Evolutionary conservation across 2,329 filamentous ascomycete species (phyloP), one percentile per base, ranked within the genome.

Genomic region (Fusarium sp.): DNA sequence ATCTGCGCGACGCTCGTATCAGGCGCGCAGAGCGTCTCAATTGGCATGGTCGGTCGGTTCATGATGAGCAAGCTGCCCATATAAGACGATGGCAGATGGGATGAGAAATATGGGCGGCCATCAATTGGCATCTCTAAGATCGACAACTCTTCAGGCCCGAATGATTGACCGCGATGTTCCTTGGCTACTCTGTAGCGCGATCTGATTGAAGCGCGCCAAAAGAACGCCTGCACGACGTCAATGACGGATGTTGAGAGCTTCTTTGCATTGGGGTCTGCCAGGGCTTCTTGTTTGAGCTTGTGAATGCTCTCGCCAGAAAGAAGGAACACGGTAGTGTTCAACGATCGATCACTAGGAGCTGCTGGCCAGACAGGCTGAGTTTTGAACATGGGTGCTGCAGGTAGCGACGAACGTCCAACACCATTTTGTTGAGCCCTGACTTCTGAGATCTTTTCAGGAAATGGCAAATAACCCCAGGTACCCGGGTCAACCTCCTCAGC

Each of bases 81-180:
- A 24, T 62, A 61, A 6, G 59, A 52, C 1, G 59, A 62, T 3
- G 59, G 59, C 2, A 62, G 24, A 9, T 44, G 38, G 9, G 59
- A 62, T 1, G 56, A 61, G 24, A 62, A 62, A 27, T 53, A 62
- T 15, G 56, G 56, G 9, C 59, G 38, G 12, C 59, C 45, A 3
- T 62, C 59, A 20, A 62, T 53, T 22, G 59, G 59, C 59, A 62
- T 62, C 18, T 62, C 59, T 20, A 62, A 50, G 18, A 62, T 61
- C 6, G 59, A 62, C 16, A 62, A 4, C 1, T 62, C 59, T 4
- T 53, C 24, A 5, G 16, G 22, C 38, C 34, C 16, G 5, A 61
- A 62, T 1, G 15, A 11, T 8, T 40, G 45, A 2, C 34, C 30
- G 3, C 44, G n/a, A n/a, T 61, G n/a, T 9, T 62, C 45, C 5